phyloP scores from a whole-genome alignment of 768 basidiomycete genomes.

The Lactarius hatsudake region DNA sequence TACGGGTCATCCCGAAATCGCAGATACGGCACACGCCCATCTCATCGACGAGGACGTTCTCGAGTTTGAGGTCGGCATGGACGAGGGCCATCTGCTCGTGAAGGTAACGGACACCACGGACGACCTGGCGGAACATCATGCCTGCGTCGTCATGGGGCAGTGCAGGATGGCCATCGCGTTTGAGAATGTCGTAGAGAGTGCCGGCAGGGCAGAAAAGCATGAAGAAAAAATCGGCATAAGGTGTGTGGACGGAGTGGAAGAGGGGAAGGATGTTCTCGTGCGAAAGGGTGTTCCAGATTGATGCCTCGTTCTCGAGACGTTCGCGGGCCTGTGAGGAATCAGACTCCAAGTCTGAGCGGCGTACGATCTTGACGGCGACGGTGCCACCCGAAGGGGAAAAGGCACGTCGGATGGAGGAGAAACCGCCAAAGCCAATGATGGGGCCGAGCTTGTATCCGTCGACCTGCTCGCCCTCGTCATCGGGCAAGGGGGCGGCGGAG shows the following conservation, averaged over 20 bases:
- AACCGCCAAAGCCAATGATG: slow-evolving; percentile 75
- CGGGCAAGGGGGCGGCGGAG: slow-evolving; percentile 42
- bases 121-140: slow-evolving; percentile 84
- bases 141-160: slow-evolving; percentile 76
- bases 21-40: slow-evolving; percentile 80
- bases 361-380: slow-evolving; percentile 81
- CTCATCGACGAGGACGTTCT: slow-evolving; percentile 92
- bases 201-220: slow-evolving; percentile 83
- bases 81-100: slow-evolving; percentile 75
- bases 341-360: slow-evolving; percentile 51
- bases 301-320: slow-evolving; percentile 66
- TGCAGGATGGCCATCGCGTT: slow-evolving; percentile 63
- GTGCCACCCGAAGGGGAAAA: slow-evolving; percentile 59
- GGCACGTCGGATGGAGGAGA: slow-evolving; percentile 76
- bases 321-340: slow-evolving; percentile 49
- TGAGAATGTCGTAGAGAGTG: slow-evolving; percentile 79
- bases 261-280: slow-evolving; percentile 89
- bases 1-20: slow-evolving; percentile 81
- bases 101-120: slow-evolving; percentile 76
- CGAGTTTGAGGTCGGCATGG: slow-evolving; percentile 95
- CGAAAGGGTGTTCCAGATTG: slow-evolving; percentile 69
- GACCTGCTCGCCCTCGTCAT: slow-evolving; percentile 65
- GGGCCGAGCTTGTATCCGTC: slow-evolving; percentile 73
- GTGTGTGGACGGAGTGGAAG: slow-evolving; percentile 57
- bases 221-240: slow-evolving; percentile 74